Evolutionary conservation across 148 eudicot species (phyloP), one percentile per base, ranked within the genome.

Genomic region (Bassia scoparia): DNA sequence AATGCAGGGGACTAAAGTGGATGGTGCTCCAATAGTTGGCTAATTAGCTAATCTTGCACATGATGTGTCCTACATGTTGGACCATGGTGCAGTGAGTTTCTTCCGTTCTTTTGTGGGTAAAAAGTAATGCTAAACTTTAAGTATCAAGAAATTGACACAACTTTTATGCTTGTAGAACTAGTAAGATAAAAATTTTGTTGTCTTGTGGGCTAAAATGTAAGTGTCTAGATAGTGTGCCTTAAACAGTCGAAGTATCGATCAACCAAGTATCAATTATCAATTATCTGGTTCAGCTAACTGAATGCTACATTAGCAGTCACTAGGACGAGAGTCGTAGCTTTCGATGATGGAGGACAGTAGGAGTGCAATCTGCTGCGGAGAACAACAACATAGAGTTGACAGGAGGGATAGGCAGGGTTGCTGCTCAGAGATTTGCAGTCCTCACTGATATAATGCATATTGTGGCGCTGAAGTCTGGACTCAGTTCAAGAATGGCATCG

Each of bases 381-480:
- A 87, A 87, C 66, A 93, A 95, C 24, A 85, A 87, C 29, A 87
- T 93, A 18, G 98, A 93, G 76, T 72, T 93, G 56, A 89, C 89
- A 1, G 98, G 98, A 68, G 84, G 79, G 98, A 93, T 70, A 76
- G 98, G 34, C 97, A 93, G 0, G 98, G 98, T n/a, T 83, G 90
- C 80, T 87, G 90, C 27, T 93, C 97, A 0, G 97, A 93, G 81
- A 84, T 93, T 93, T 74, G 95, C 97, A 0, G 89, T 93, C 35
- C 88, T 93, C 13, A 62, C 87, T 0, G 89, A 91, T 64, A 87
- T 24, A 87, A 88, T 93, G 98, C 71, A 93, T 34, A 83, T 91
- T 41, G 95, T 86, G 49, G 88, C 88, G 89, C 98, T 0, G 97
- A 93, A 68, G 92, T 93, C 15, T 93, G 98, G 98, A 93, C 98